These are phyloP conservation scores for Dimocarpus longan DNA, from an alignment of 345 rosid genomes.

Conservation along the genomic window DNA sequence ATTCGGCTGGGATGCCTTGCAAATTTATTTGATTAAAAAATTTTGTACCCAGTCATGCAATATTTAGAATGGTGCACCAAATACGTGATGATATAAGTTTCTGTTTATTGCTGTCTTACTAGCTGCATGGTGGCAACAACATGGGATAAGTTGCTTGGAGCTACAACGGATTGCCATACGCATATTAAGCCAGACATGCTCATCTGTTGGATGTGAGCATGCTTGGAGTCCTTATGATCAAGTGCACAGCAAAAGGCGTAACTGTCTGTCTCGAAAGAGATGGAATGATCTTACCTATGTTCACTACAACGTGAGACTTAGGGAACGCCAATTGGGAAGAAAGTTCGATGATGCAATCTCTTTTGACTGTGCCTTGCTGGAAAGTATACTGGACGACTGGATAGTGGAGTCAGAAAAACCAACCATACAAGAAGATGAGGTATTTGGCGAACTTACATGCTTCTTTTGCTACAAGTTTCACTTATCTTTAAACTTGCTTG, in stretches of 20 bases:
- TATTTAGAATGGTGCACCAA: conserved; percentile 2
- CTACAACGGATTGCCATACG: conserved; percentile 82
- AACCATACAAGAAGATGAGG: conserved; percentile 62
- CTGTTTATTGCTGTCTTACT: conserved; percentile 16
- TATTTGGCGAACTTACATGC: conserved; percentile 22
- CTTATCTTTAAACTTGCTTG: background rate
- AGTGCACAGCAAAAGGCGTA: conserved; percentile 55
- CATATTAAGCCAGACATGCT: conserved; percentile 86
- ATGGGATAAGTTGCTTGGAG: conserved; percentile 81
- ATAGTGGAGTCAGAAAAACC: conserved; percentile 50
- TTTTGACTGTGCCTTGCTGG: conserved; percentile 53
- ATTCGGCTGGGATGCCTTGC: conserved; percentile 14
- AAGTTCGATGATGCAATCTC: conserved; percentile 42
- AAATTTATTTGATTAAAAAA: conserved; percentile 7
- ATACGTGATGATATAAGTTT: conserved; percentile 15
- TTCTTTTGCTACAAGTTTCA: background rate
- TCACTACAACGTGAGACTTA: conserved; percentile 73
- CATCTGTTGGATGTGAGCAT: conserved; percentile 75
- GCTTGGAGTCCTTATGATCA: conserved; percentile 72
- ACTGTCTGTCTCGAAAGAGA: conserved; percentile 52
- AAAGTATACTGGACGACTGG: conserved; percentile 67
- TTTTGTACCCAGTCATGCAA: conserved; percentile 4
- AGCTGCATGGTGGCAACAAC: conserved; percentile 93
- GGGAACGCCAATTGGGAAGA: conserved; percentile 54
- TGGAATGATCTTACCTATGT: conserved; percentile 66